These are phyloP conservation scores for Paraphoma chrysanthemicola DNA, from an alignment of 2,329 filamentous ascomycete species.

Conservation along the genomic window DNA sequence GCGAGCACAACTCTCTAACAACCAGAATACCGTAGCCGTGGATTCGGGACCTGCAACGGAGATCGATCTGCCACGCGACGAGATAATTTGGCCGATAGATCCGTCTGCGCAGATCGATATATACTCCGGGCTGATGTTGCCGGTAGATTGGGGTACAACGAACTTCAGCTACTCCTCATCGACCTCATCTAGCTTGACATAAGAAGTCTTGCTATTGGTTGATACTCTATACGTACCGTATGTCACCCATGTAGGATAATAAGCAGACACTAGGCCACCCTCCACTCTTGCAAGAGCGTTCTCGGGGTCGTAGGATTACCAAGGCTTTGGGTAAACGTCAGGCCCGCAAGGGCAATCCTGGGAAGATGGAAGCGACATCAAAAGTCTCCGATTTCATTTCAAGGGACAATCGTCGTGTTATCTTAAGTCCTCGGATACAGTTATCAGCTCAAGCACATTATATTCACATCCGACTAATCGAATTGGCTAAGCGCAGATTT, in stretches of 20 bases:
- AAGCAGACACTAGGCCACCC: neutral
- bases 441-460: neutral
- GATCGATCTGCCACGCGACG: slow-evolving; percentile 38
- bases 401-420: neutral
- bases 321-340: neutral
- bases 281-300: neutral
- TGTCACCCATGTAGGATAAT: no score
- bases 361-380: neutral
- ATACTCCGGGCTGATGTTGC: slow-evolving; percentile 37
- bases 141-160: slow-evolving; percentile 26
- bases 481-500: slow-evolving; percentile 6
- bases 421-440: neutral
- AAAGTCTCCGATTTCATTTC: neutral
- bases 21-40: slow-evolving; percentile 12
- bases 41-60: slow-evolving; percentile 19
- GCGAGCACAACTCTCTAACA: slow-evolving; percentile 64
- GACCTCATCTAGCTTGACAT: slow-evolving; percentile 13
- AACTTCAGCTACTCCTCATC: slow-evolving; percentile 18
- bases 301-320: neutral
- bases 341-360: neutral
- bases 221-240: no score
- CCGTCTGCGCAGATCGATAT: slow-evolving; percentile 41
- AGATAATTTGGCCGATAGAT: slow-evolving; percentile 37
- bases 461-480: neutral
- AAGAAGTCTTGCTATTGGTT: neutral